Conservation (phyloP, 129 eudicot species). For the Gnaphalium uliginosum region DNA sequence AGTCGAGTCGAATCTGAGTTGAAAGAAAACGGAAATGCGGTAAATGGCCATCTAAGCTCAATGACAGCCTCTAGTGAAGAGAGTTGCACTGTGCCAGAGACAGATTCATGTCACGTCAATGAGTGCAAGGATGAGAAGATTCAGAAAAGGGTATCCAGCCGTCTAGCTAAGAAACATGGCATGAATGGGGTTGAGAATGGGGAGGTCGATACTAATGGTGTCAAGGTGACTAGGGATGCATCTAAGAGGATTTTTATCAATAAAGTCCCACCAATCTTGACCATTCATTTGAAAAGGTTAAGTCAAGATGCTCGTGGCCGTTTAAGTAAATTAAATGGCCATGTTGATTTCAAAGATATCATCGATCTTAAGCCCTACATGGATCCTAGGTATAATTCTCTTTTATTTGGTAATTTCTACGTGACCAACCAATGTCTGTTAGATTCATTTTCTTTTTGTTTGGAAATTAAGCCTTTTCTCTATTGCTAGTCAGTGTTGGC, state of each 20-base stretch:
- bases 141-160: conserved; percentile 17
- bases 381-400: conserved; percentile 70
- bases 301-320: conserved; percentile 89
- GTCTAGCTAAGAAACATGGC: conserved; percentile 30
- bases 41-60: conserved; percentile 22
- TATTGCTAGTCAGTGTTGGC: no score
- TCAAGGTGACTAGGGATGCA: conserved; percentile 84
- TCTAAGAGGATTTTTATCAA: conserved; percentile 67
- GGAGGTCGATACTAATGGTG: conserved; percentile 39
- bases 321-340: conserved; percentile 78
- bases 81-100: conserved; percentile 7
- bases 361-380: conserved; percentile 71
- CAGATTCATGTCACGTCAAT: neutral
- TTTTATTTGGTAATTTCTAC: neutral
- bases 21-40: conserved; percentile 26
- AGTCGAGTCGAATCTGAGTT: conserved; percentile 15
- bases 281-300: conserved; percentile 84
- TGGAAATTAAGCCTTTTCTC: neutral
- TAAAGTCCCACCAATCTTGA: conserved; percentile 66
- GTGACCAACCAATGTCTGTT: neutral
- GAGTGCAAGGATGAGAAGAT: conserved; percentile 3
- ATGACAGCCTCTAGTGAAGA: neutral
- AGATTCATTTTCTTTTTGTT: neutral
- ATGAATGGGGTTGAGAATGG: conserved; percentile 45
- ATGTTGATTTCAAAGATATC: conserved; percentile 58